These are phyloP conservation scores for Microstegium vimineum DNA, from an alignment of 176 grass and related monocot genomes.

Conservation along the genomic window DNA sequence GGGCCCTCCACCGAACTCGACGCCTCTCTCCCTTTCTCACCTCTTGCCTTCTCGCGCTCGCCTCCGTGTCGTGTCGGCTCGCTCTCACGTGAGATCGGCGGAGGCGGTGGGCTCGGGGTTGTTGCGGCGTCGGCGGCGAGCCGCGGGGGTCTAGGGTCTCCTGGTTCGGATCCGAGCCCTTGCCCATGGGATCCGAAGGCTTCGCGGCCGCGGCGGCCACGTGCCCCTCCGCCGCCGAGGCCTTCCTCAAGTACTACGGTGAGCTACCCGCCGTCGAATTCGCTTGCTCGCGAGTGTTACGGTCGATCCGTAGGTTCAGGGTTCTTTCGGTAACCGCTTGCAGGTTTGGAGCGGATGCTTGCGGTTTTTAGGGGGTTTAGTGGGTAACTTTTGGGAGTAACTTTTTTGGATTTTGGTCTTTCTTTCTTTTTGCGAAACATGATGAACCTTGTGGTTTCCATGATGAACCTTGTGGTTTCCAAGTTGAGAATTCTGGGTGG, in stretches of 20 bases:
- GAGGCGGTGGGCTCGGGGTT: background rate
- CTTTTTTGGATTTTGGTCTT: background rate
- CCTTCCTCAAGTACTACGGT: constrained; percentile 80
- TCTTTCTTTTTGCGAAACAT: background rate
- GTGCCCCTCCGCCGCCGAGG: constrained; percentile 57
- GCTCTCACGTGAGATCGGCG: constrained; percentile 33
- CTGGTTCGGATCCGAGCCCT: constrained; percentile 38
- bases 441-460: background rate
- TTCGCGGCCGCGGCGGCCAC: constrained; percentile 27
- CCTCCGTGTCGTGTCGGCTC: background rate
- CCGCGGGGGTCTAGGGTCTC: constrained; percentile 12
- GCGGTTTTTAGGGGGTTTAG: constrained; percentile 10
- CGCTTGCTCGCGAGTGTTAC: too few species aligned
- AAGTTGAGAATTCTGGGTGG: background rate
- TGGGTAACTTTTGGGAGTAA: too few species aligned
- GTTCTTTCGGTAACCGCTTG: too few species aligned
- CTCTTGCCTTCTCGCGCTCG: constrained; percentile 4
- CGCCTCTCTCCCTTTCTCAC: background rate
- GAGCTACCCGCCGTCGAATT: constrained; percentile 30
- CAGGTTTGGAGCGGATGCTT: constrained; percentile 1
- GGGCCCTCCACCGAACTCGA: background rate
- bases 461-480: too few species aligned
- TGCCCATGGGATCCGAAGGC: constrained; percentile 26
- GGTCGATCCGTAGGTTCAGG: too few species aligned
- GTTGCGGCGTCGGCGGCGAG: constrained; percentile 13